These are phyloP conservation scores for Symbiodinium pilosum DNA, from an alignment of 73 alveolate species.

Conservation along the genomic window DNA sequence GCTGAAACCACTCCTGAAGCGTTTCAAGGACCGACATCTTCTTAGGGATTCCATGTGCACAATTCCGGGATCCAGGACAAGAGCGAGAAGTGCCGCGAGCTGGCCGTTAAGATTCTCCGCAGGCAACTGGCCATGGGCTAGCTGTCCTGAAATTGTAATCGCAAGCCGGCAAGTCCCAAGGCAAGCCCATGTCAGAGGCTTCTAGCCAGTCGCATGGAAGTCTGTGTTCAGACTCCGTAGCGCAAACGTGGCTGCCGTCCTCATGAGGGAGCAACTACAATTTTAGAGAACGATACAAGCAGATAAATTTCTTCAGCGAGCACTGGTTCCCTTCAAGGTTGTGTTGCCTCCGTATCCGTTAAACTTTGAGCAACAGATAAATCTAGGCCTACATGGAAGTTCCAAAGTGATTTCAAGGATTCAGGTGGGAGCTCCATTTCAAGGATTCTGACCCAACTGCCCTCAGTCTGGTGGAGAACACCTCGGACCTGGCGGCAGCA, in stretches of 20 bases:
- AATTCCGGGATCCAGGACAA: constrained; percentile 51
- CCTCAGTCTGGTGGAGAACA: constrained; percentile 89
- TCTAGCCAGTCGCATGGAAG: neutral
- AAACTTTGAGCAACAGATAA: neutral
- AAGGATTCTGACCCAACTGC: neutral
- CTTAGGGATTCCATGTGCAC: too few species aligned
- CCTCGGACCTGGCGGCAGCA: constrained; percentile 59
- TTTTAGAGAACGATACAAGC: too few species aligned
- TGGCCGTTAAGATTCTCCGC: constrained; percentile 82
- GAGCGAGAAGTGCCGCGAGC: constrained; percentile 92
- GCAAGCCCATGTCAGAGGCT: neutral
- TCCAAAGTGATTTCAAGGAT: neutral
- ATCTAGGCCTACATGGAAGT: neutral
- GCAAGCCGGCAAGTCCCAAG: too few species aligned
- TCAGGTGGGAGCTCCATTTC: neutral
- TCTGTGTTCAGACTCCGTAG: neutral
- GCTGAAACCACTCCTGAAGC: constrained; percentile 79
- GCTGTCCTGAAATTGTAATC: too few species aligned
- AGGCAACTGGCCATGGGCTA: too few species aligned
- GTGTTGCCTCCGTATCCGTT: too few species aligned
- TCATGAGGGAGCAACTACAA: too few species aligned
- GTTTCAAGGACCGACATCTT: constrained; percentile 36
- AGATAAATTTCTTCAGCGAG: too few species aligned
- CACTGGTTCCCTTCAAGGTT: too few species aligned
- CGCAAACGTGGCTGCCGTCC: too few species aligned